Percentiles rank a stretch among this genome's conserved stretches.
phyloP scores from a whole-genome alignment of 257 asterid species.

The Verbascum thapsus region DNA sequence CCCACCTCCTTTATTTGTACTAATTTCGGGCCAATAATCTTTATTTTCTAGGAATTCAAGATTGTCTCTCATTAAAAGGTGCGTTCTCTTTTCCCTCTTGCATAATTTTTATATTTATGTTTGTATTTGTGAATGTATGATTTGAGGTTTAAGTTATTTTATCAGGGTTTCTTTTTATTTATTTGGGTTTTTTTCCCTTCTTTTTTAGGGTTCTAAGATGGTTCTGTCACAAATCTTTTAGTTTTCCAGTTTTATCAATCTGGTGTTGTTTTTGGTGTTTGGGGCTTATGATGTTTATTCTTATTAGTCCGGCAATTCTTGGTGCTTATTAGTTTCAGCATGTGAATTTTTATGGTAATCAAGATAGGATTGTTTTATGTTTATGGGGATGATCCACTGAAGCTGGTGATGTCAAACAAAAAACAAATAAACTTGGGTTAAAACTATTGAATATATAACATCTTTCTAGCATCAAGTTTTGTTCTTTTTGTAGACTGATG shows the following conservation, averaged over 20 bases:
- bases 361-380: constrained; percentile 11
- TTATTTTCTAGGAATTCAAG: constrained; percentile 31
- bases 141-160: constrained; percentile 26
- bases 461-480: not conserved
- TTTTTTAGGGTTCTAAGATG: constrained; percentile 19
- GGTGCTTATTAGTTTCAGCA: constrained; percentile 20
- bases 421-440: not conserved
- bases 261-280: not conserved
- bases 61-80: constrained; percentile 23
- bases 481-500: not conserved
- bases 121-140: not conserved
- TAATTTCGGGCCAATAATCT: not conserved
- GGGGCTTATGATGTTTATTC: constrained; percentile 26
- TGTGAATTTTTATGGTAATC: constrained; percentile 23
- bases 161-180: not conserved
- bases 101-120: too few species aligned
- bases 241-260: constrained; percentile 18
- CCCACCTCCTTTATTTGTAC: constrained; percentile 28
- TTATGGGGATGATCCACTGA: not conserved
- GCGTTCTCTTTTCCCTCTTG: constrained; percentile 2
- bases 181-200: constrained; percentile 18
- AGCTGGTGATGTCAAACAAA: not conserved
- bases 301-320: constrained; percentile 1
- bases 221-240: constrained; percentile 7
- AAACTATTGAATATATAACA: not conserved